These are phyloP conservation scores for Heliophila coronopifolia DNA, from an alignment of 441 rosid genomes.

Conservation along the genomic window DNA sequence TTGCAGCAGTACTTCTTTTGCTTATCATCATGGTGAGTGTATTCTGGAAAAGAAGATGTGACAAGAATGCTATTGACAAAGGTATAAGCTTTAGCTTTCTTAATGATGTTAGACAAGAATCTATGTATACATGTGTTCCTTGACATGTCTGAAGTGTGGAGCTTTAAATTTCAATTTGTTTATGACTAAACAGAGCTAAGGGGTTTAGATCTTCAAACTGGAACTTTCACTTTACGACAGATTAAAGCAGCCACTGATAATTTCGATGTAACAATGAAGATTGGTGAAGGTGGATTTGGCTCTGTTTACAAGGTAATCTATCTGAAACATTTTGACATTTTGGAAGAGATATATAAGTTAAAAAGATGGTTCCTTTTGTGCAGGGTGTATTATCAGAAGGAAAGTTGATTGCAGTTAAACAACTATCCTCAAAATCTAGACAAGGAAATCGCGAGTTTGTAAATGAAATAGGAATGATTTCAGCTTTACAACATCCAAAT, in stretches of 20 bases:
- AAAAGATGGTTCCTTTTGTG: background rate
- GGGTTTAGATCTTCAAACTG: conserved; percentile 68
- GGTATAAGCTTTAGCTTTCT: conserved; percentile 37
- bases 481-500: conserved; percentile 85
- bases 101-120: background rate
- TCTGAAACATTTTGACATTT: background rate
- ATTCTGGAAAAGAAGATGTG: conserved; percentile 49
- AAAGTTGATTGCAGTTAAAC: conserved; percentile 64
- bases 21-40: conserved; percentile 37
- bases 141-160: background rate
- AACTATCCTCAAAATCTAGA: conserved; percentile 62
- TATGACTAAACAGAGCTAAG: conserved; percentile 30
- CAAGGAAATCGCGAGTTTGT: conserved; percentile 53
- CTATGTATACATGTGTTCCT: background rate
- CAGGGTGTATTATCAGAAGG: conserved; percentile 66
- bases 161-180: background rate
- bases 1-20: conserved; percentile 35
- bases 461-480: conserved; percentile 75
- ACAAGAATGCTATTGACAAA: conserved; percentile 43
- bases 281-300: conserved; percentile 92
- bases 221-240: conserved; percentile 55
- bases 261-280: conserved; percentile 53
- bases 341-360: background rate
- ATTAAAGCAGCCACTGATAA: conserved; percentile 75
- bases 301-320: conserved; percentile 47